phyloP scores from a whole-genome alignment of 2,329 filamentous ascomycete genomes.

The Apiospora pterosperma region DNA sequence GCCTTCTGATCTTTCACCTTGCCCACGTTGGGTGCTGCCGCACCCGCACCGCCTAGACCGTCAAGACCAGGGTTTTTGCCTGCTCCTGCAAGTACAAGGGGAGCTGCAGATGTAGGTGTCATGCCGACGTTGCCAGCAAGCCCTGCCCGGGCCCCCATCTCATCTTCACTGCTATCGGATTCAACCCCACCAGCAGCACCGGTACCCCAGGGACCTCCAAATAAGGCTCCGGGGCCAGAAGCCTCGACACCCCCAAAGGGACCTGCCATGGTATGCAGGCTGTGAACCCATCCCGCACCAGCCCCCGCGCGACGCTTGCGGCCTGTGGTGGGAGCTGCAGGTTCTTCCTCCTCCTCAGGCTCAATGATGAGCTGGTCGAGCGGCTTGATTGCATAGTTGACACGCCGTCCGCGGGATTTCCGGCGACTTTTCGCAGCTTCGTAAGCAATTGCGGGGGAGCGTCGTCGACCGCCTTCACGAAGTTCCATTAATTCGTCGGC shows the following conservation, averaged over 20 bases:
- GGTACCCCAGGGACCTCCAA: conserved; percentile 71
- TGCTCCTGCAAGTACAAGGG: conserved; percentile 38
- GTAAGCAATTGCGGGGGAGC: conserved; percentile 57
- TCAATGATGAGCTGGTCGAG: conserved; percentile 56
- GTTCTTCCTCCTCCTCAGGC: conserved; percentile 61
- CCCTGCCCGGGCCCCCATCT: conserved; percentile 64
- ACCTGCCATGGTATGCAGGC: conserved; percentile 83
- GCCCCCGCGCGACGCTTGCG: conserved; percentile 65
- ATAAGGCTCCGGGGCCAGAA: conserved; percentile 66
- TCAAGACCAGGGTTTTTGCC: conserved; percentile 37
- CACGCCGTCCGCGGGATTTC: conserved; percentile 53
- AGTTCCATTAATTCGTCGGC: conserved; percentile 65
- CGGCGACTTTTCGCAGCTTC: conserved; percentile 50
- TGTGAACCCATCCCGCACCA: conserved; percentile 68
- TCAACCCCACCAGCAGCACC: conserved; percentile 71
- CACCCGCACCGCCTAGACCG: conserved; percentile 35
- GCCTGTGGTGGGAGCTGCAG: conserved; percentile 63
- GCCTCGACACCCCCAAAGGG: conserved; percentile 77
- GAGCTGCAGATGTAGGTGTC: conserved; percentile 51
- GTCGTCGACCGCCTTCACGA: conserved; percentile 46
- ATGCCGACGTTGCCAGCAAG: conserved; percentile 58
- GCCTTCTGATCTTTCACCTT: conserved; percentile 92
- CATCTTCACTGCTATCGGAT: conserved; percentile 96
- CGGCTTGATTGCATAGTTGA: conserved; percentile 84
- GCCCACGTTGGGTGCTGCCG: conserved; percentile 72